A percentile compares a stretch with the other conserved stretches of the same genome.
These are phyloP conservation scores for Phytophthora tentaculata DNA, from an alignment of 352 stramenopile genomes.

Conservation along the genomic window DNA sequence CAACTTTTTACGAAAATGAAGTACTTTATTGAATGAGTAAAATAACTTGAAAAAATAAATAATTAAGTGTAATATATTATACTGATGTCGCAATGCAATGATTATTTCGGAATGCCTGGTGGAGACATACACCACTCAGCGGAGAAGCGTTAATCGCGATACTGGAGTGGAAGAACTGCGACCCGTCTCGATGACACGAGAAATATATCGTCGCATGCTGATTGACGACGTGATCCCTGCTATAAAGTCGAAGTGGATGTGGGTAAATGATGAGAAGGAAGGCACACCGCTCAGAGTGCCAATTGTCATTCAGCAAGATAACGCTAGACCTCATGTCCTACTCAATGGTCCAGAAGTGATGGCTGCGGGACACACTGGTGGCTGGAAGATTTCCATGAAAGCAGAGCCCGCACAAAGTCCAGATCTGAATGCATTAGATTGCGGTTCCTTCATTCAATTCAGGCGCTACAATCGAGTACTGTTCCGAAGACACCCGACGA, in stretches of 20 bases:
- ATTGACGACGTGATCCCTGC: neutral
- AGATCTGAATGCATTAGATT: neutral
- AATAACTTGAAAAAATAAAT: no score
- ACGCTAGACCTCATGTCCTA: neutral
- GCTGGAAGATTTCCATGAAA: neutral
- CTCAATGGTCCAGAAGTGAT: neutral
- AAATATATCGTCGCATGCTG: neutral
- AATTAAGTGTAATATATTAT: no score
- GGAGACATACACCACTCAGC: no score
- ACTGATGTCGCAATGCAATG: no score
- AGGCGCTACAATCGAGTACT: neutral
- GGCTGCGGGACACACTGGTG: neutral
- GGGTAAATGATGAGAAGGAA: neutral
- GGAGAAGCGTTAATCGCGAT: no score
- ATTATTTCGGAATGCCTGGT: no score
- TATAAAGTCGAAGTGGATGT: neutral
- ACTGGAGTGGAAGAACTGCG: no score
- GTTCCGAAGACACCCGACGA: neutral
- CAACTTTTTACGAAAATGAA: no score
- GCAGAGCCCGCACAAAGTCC: neutral
- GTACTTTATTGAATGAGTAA: no score
- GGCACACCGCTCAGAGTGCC: neutral
- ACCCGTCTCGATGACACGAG: no score
- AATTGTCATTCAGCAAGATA: neutral
- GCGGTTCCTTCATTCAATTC: neutral